Evolutionary conservation across 1,284 basidiomycete genomes (phyloP).

Genomic region (Heterobasidion parviporum): DNA sequence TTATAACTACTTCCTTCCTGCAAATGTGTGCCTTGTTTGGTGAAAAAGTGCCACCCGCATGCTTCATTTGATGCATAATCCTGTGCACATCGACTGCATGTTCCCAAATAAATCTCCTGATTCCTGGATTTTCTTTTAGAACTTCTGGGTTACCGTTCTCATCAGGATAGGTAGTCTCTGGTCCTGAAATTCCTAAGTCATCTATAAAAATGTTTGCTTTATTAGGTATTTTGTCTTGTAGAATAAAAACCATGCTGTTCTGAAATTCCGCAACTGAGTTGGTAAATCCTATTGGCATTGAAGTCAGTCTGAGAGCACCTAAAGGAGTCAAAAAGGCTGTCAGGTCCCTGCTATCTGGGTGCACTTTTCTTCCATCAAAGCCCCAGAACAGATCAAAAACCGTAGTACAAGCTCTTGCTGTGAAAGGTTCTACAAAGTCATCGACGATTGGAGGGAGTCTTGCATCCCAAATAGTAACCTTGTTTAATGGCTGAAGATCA

Average conservation of each 20-base stretch:
- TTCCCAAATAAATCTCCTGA: slow-evolving; percentile 20
- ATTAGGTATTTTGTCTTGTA: background rate
- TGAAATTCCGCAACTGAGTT: background rate
- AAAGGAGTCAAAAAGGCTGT: slow-evolving; percentile 1
- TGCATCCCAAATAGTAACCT: slow-evolving; percentile 25
- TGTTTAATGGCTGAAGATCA: slow-evolving; percentile 15
- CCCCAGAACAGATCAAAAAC: slow-evolving; percentile 8
- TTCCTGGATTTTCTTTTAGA: slow-evolving; percentile 18
- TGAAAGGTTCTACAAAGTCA: slow-evolving; percentile 22
- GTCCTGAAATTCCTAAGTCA: slow-evolving; percentile 2
- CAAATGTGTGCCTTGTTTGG: background rate
- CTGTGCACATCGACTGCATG: slow-evolving; percentile 12
- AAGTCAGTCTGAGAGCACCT: background rate
- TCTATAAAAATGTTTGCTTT: slow-evolving; percentile 3
- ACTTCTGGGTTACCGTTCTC: slow-evolving; percentile 8
- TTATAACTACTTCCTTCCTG: background rate
- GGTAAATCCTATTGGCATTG: slow-evolving; percentile 2
- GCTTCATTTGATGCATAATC: slow-evolving; percentile 13
- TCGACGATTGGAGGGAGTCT: slow-evolving; percentile 23
- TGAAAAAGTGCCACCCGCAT: slow-evolving; percentile 7
- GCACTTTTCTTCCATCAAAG: slow-evolving; percentile 8
- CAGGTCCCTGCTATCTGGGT: background rate
- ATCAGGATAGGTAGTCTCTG: background rate
- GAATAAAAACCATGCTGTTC: background rate
- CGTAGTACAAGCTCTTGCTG: slow-evolving; percentile 17